These are phyloP conservation scores for Arabis alpina DNA, from an alignment of 345 rosid species.

Conservation along the genomic window DNA sequence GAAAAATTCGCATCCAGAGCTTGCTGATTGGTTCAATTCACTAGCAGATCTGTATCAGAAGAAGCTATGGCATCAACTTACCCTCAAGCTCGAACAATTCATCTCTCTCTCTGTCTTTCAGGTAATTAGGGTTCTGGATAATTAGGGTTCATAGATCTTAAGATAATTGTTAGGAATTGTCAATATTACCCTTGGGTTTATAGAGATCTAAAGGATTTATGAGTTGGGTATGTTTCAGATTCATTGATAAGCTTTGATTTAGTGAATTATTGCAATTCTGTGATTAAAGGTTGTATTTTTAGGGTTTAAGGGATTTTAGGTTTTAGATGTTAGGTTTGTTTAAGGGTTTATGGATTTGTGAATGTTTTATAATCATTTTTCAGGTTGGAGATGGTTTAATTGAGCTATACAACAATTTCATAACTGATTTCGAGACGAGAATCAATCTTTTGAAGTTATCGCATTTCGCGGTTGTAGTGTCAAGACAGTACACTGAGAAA, in stretches of 20 bases:
- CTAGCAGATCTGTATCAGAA: constrained; percentile 95
- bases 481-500: constrained; percentile 85
- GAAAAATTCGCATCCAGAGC: constrained; percentile 73
- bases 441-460: constrained; percentile 97
- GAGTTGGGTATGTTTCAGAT: constrained; percentile 22
- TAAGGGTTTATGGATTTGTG: neutral
- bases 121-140: constrained; percentile 42
- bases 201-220: constrained; percentile 23
- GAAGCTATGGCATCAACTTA: constrained; percentile 99
- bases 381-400: constrained; percentile 95
- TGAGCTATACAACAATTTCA: constrained; percentile 85
- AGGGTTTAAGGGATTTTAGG: neutral
- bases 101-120: constrained; percentile 78
- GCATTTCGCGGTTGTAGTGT: constrained; percentile 88
- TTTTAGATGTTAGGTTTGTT: constrained; percentile 28
- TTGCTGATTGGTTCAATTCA: constrained; percentile 87
- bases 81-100: constrained; percentile 95
- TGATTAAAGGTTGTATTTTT: constrained; percentile 11
- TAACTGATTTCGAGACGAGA: constrained; percentile 93
- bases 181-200: constrained; percentile 2
- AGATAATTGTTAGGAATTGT: neutral
- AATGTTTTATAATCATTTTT: constrained; percentile 16
- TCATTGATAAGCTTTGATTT: constrained; percentile 20
- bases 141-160: constrained; percentile 37
- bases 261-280: neutral